These are phyloP conservation scores for Ceratobasidium sp. DNA, from an alignment of 1,284 basidiomycete species.

Conservation along the genomic window DNA sequence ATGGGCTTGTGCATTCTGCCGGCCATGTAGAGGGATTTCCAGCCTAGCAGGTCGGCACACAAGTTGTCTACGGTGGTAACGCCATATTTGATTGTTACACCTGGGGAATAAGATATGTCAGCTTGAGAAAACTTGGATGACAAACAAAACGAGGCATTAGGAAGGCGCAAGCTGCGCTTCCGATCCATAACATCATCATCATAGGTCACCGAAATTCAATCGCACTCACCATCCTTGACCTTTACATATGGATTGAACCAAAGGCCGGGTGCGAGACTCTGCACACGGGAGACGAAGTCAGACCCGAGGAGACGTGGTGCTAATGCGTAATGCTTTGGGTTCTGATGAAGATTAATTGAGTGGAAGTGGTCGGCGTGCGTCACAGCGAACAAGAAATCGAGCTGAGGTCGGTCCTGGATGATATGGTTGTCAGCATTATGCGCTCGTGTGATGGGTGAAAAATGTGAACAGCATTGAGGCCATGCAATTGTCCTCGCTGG, in stretches of 20 bases:
- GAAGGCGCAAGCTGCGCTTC: neutral
- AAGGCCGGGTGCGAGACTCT: constrained; percentile 87
- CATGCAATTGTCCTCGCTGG: constrained; percentile 55
- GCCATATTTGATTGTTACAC: constrained; percentile 93
- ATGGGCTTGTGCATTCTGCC: constrained; percentile 98
- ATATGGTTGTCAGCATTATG: constrained; percentile 13
- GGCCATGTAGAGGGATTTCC: constrained; percentile 94
- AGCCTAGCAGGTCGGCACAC: constrained; percentile 90
- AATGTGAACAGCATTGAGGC: neutral
- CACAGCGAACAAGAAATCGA: constrained; percentile 97
- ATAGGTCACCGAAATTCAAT: neutral
- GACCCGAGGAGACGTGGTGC: constrained; percentile 86
- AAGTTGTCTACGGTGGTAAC: constrained; percentile 93
- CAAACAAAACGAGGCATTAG: constrained; percentile 23
- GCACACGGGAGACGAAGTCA: constrained; percentile 80
- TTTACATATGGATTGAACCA: constrained; percentile 94
- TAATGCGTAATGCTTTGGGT: constrained; percentile 91
- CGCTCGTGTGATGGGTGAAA: constrained; percentile 9
- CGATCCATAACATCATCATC: neutral
- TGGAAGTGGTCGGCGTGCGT: constrained; percentile 94
- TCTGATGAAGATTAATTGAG: constrained; percentile 91
- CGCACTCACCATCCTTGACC: constrained; percentile 42
- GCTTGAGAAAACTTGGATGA: constrained; percentile 16
- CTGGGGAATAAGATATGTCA: constrained; percentile 39
- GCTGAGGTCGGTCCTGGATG: constrained; percentile 72